phyloP scores from a whole-genome alignment of 2,329 filamentous ascomycete genomes.

The Diaporthe citri region DNA sequence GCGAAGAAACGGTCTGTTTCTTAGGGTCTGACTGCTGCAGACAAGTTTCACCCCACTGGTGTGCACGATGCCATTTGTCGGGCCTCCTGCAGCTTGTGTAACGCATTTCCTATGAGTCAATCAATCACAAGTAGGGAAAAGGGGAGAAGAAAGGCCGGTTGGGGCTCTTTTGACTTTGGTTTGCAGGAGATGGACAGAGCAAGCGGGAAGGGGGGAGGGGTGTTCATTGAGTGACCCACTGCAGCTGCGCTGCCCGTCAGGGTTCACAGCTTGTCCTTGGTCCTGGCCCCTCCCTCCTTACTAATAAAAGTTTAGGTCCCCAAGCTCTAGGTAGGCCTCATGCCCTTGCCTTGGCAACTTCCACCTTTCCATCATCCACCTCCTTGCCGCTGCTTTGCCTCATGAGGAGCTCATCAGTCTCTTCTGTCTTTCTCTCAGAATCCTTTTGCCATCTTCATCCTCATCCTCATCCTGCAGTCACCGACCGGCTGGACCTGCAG shows the following conservation, averaged over 20 bases:
- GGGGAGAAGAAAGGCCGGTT: neutral
- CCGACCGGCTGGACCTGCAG: neutral
- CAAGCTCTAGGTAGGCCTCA: conserved; percentile 1
- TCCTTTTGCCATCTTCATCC: neutral
- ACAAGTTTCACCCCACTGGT: neutral
- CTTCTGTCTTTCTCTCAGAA: neutral
- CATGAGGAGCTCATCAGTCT: neutral
- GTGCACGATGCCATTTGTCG: neutral
- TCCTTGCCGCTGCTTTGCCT: neutral
- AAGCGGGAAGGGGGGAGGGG: neutral
- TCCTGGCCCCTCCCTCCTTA: neutral
- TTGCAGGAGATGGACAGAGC: no score
- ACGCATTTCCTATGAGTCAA: neutral
- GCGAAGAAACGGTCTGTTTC: neutral
- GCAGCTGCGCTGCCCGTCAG: neutral
- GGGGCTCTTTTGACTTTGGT: neutral
- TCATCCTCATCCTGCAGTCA: neutral
- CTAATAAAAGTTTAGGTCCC: no score
- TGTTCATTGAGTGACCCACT: neutral
- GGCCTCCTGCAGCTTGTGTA: conserved; percentile 11
- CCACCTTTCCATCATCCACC: neutral
- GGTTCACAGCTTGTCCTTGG: neutral
- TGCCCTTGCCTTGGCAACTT: neutral
- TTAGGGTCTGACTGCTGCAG: neutral
- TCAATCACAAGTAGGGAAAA: neutral